These are phyloP conservation scores for Candida broadrunensis DNA, from an alignment of 805 yeast genomes.

Conservation along the genomic window DNA sequence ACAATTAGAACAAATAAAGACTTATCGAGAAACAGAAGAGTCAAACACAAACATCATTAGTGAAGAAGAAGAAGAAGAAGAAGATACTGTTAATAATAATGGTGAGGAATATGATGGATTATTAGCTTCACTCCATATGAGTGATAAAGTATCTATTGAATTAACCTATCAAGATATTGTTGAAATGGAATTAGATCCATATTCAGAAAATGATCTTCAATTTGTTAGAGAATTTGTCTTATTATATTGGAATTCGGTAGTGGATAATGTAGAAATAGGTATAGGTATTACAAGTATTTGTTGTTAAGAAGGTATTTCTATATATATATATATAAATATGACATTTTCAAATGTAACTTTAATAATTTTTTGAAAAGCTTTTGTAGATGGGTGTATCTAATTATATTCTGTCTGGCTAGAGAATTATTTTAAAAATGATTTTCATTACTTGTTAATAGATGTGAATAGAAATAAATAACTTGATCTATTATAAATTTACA, in stretches of 20 bases:
- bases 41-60: not conserved
- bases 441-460: no score
- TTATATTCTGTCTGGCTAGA: no score
- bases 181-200: slow-evolving; percentile 44
- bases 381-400: no score
- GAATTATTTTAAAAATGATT: no score
- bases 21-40: not conserved
- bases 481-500: no score
- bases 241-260: slow-evolving; percentile 28
- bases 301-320: slow-evolving; percentile 22
- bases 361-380: no score
- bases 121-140: not conserved
- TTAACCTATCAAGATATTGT: slow-evolving; percentile 39
- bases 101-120: not conserved
- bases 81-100: not conserved
- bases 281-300: slow-evolving; percentile 30
- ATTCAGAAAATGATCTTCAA: slow-evolving; percentile 32
- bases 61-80: slow-evolving; percentile 2
- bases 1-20: slow-evolving; percentile 14
- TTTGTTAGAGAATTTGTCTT: slow-evolving; percentile 34
- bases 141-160: slow-evolving; percentile 18
- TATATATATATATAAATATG: no score
- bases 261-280: slow-evolving; percentile 31
- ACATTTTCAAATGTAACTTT: no score
- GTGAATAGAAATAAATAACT: no score